Percentiles rank a stretch among this genome's conserved stretches.
Evolutionary conservation across 2,329 filamentous ascomycete genomes (phyloP).

Genomic region (Phyllosticta paracitricarpa): DNA sequence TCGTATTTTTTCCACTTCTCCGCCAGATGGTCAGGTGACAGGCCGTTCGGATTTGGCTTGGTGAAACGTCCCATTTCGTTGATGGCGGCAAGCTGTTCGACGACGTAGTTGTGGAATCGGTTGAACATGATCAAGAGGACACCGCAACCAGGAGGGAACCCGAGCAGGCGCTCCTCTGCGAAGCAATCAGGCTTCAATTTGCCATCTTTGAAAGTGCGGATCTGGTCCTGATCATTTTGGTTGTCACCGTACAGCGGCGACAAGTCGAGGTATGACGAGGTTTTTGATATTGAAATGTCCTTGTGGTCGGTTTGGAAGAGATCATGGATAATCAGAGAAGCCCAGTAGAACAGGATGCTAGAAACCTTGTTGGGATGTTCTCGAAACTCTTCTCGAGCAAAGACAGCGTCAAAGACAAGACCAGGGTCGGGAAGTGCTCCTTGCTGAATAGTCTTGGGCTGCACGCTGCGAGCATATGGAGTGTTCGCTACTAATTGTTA

Average conservation of each 20-base stretch:
- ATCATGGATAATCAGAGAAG: slow-evolving; percentile 50
- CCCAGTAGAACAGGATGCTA: slow-evolving; percentile 63
- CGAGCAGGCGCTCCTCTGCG: slow-evolving; percentile 52
- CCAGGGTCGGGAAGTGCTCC: slow-evolving; percentile 51
- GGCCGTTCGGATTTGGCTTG: slow-evolving; percentile 40
- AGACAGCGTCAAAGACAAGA: slow-evolving; percentile 52
- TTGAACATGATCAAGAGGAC: slow-evolving; percentile 57
- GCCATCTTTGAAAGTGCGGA: slow-evolving; percentile 56
- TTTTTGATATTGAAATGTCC: slow-evolving; percentile 53
- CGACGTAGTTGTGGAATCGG: slow-evolving; percentile 74
- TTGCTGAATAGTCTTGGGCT: slow-evolving; percentile 43
- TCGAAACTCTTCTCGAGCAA: slow-evolving; percentile 50
- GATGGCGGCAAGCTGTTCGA: slow-evolving; percentile 64
- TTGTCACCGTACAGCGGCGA: slow-evolving; percentile 61
- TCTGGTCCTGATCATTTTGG: slow-evolving; percentile 52
- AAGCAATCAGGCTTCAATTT: slow-evolving; percentile 61
- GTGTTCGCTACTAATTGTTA: slow-evolving; percentile 43
- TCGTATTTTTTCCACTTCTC: slow-evolving; percentile 32
- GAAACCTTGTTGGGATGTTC: slow-evolving; percentile 60
- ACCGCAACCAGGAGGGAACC: slow-evolving; percentile 58
- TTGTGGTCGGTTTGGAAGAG: slow-evolving; percentile 54
- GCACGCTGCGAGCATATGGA: slow-evolving; percentile 55
- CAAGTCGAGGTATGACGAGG: slow-evolving; percentile 65
- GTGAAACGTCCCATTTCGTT: slow-evolving; percentile 74
- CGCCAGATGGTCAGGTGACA: slow-evolving; percentile 21